Base-by-base conservation (phyloP, 352 stramenopile genomes). In the Peronosclerospora sorghi region DNA sequence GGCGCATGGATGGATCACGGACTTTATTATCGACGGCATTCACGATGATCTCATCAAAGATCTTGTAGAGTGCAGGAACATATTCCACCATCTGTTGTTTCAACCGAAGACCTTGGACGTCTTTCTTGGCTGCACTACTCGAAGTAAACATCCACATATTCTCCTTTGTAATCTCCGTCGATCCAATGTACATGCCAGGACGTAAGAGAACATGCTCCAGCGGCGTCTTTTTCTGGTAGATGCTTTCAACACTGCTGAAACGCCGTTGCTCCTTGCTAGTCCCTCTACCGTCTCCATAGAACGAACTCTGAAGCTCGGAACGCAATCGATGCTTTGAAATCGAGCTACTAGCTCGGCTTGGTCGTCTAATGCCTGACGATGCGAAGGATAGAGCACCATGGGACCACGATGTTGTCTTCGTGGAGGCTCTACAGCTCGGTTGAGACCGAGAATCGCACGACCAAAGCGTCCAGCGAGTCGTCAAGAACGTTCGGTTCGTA, bases 11-110 rank as follows among this genome's bases (percentile, higher is more conserved):
- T 37, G 88, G 79, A 80, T 99, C 96, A 20, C 97, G 86, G 68
- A 99, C 96, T 68, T 99, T 99, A 79, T 99, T 99, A 59, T 99
- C 97, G 15, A 95, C 96, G 0, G 97, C 97, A 68, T 99, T 99
- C 32, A 98, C 95, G 12, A 99, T 95, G 43, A 99, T 98, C 58
- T 99, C 96, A 60, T 99, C 96, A 60, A 98, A 98, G 52, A 98
- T 97, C 76, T 99, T 99, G 59, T 97, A 95, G 17, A 99, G 68
- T 27, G 82, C 82, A 6, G 77, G 75, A 9, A 88, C 73, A 40
- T 83, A 92, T 57, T 89, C 73, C 13, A 94, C 73, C 12, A 59
- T 49, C 27, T 84, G 67, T 38, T 85, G 78, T 40, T 73, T 73
- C 78, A 92, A 90, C 36, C 60, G 54, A 28, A 98, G 61, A 26